Evolutionary conservation across 805 yeast genomes (phyloP).

Genomic region (Sugiyamaella americana): DNA sequence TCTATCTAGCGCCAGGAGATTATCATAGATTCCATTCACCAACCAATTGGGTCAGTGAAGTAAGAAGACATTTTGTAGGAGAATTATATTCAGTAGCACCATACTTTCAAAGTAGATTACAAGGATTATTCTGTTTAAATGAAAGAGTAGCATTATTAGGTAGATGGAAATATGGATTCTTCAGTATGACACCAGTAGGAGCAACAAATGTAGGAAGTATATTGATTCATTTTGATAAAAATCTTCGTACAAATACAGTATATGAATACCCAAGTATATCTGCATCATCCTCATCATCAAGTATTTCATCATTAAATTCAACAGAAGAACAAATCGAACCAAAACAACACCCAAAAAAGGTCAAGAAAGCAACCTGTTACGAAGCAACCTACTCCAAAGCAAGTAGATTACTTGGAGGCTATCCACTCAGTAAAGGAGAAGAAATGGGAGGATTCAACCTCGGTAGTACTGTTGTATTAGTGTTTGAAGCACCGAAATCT

Average conservation of each 20-base stretch:
- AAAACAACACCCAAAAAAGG: conserved; percentile 31
- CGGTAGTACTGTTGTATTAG: conserved; percentile 94
- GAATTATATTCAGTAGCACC: conserved; percentile 96
- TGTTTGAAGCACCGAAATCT: conserved; percentile 87
- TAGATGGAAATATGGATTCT: conserved; percentile 94
- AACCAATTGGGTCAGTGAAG: conserved; percentile 87
- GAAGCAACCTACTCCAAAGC: conserved; percentile 90
- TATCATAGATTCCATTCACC: conserved; percentile 98
- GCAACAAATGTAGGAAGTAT: conserved; percentile 98
- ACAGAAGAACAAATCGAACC: conserved; percentile 7
- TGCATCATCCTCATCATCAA: neutral
- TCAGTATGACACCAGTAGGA: conserved; percentile 98
- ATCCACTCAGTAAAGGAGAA: conserved; percentile 83
- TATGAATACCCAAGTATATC: conserved; percentile 31
- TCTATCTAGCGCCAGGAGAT: conserved; percentile 96
- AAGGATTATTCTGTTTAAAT: conserved; percentile 81
- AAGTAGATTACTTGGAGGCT: conserved; percentile 69
- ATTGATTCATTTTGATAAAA: conserved; percentile 83
- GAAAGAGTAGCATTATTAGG: conserved; percentile 95
- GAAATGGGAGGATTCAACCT: conserved; percentile 96
- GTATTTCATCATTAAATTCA: neutral
- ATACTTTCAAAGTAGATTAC: conserved; percentile 80
- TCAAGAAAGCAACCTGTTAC: conserved; percentile 74
- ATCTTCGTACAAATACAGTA: conserved; percentile 73
- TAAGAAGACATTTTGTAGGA: conserved; percentile 93